These are phyloP conservation scores for Kodamaea nitidulidarum DNA, from an alignment of 805 yeast genomes.

Conservation along the genomic window DNA sequence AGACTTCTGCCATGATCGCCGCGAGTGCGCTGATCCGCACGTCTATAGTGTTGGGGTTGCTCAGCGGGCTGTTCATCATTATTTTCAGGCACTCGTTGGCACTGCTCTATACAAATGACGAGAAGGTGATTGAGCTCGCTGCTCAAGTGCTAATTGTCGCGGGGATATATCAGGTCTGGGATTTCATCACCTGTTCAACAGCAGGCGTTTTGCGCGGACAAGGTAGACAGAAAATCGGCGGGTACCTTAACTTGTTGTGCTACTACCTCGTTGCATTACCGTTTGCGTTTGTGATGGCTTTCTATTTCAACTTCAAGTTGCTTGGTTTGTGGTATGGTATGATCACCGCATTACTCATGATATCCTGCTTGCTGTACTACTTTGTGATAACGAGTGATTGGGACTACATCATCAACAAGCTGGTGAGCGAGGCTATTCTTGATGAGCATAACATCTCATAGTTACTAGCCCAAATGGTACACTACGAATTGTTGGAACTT, in stretches of 20 bases:
- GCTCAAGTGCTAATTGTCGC: constrained; percentile 42
- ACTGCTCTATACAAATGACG: constrained; percentile 39
- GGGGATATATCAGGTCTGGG: constrained; percentile 50
- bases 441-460: constrained; percentile 28
- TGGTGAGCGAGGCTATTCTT: constrained; percentile 40
- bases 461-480: too few species aligned
- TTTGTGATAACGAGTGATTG: constrained; percentile 41
- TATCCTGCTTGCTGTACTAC: constrained; percentile 39
- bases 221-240: constrained; percentile 56
- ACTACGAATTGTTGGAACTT: too few species aligned
- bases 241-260: constrained; percentile 44
- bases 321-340: constrained; percentile 50
- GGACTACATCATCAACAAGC: constrained; percentile 38
- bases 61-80: constrained; percentile 38
- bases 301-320: constrained; percentile 35
- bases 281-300: constrained; percentile 42
- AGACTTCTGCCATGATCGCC: constrained; percentile 34
- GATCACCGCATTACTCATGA: constrained; percentile 38
- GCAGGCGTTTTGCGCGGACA: constrained; percentile 57
- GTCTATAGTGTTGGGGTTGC: constrained; percentile 30
- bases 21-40: constrained; percentile 33
- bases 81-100: constrained; percentile 37
- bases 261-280: constrained; percentile 51
- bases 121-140: constrained; percentile 33
- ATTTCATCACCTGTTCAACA: constrained; percentile 45